Evolutionary conservation across 148 eudicot species (phyloP), one percentile per base, ranked within the genome.

Genomic region (Fagopyrum tataricum): DNA sequence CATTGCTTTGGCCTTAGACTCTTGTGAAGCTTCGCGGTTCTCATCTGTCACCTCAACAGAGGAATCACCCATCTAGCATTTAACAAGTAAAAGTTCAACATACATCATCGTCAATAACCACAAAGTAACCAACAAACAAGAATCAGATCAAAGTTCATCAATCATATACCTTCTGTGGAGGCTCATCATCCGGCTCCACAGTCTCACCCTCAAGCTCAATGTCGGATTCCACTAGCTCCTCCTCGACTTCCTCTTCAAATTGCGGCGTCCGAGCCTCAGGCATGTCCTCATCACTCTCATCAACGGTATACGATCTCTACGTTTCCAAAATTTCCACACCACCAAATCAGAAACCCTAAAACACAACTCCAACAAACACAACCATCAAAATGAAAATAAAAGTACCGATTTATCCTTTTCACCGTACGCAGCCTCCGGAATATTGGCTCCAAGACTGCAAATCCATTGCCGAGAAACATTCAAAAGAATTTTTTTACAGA

Each of bases 121-220:
- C n/a, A 69, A 49, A 7, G 49, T 46, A 41, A 47, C 23, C 44
- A 62, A 31, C 37, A 51, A 44, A 14, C 48, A 4, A 62, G 51
- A 62, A 7, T 42, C 46, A 26, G 75, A 66, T 18, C 43, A 5
- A 4, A 74, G 59, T 4, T 2, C 15, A 26, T 55, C 18, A 73
- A 69, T 31, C 75, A 44, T 0, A 39, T 40, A 94, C 97, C 96
- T 91, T 87, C 43, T 89, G 92, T 7, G 96, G 97, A 77, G 89
- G 91, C 80, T 94, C 97, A 75, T 87, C 81, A 69, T 94, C 98
- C 75, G 98, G 98, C 77, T 91, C 96, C 71, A 94, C 88, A 48
- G 73, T 79, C 18, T 94, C 96, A 67, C 96, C 90, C 75, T 94
- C 97, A 40, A 94, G 81, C 82, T 94, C 98, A 59, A 91, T 73